A percentile compares a stretch with the other conserved stretches of the same genome.
These are phyloP conservation scores for Neocucurbitaria cava DNA, from an alignment of 2,329 filamentous ascomycete genomes.

Conservation along the genomic window DNA sequence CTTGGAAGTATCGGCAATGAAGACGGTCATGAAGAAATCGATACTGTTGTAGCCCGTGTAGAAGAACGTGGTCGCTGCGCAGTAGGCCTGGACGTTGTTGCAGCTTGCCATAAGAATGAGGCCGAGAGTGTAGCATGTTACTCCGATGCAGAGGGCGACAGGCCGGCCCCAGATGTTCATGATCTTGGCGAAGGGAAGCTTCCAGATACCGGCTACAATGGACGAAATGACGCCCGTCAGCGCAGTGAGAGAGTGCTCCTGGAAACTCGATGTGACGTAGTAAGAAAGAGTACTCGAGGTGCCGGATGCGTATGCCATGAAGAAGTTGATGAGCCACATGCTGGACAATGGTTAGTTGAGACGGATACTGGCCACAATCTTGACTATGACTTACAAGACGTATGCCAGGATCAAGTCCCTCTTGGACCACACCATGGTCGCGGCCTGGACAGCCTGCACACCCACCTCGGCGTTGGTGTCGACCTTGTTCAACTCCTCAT, in stretches of 20 bases:
- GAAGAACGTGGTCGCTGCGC: conserved; percentile 72
- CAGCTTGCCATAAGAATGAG: conserved; percentile 74
- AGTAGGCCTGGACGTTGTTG: conserved; percentile 67
- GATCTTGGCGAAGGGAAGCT: conserved; percentile 53
- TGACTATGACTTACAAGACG: conserved; percentile 28
- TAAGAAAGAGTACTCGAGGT: conserved; percentile 49
- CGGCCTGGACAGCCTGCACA: conserved; percentile 39
- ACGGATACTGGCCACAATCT: neutral
- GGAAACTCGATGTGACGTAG: conserved; percentile 52
- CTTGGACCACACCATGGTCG: conserved; percentile 37
- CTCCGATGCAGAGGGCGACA: conserved; percentile 45
- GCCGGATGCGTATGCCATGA: conserved; percentile 56
- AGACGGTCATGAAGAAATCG: conserved; percentile 68
- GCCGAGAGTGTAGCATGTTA: conserved; percentile 38
- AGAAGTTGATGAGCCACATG: conserved; percentile 53
- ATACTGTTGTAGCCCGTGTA: conserved; percentile 67
- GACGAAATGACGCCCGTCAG: conserved; percentile 48
- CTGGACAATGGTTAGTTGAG: conserved; percentile 23
- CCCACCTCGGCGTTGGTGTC: conserved; percentile 38
- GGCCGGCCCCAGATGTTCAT: conserved; percentile 54
- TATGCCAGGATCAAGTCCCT: conserved; percentile 36
- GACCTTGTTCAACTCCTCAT: conserved; percentile 42
- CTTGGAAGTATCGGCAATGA: conserved; percentile 72
- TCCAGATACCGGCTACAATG: conserved; percentile 49
- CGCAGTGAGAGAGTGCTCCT: conserved; percentile 47